phyloP scores from a whole-genome alignment of 306 rosid genomes.

The Abrus precatorius region DNA sequence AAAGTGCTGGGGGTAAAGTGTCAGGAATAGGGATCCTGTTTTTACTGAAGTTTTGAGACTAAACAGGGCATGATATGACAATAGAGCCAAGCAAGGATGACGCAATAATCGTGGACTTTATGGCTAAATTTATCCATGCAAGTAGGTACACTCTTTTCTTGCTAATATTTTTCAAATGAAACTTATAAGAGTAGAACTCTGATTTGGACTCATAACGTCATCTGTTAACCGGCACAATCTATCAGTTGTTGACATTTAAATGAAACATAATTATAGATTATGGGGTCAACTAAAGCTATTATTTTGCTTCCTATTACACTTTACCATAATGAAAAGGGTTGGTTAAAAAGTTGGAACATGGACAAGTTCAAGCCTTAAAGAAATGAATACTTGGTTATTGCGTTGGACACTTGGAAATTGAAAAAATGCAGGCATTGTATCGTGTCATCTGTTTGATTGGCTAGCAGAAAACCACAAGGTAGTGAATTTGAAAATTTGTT shows the following conservation, averaged over 20 bases:
- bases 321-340: neutral
- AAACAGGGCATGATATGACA: neutral
- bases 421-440: neutral
- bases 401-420: slow-evolving; percentile 1
- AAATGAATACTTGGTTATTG: neutral
- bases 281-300: neutral
- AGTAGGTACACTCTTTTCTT: slow-evolving; percentile 1
- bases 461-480: neutral
- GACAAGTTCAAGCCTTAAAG: slow-evolving; percentile 5
- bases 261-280: neutral
- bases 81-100: neutral
- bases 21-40: neutral
- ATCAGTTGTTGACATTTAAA: neutral
- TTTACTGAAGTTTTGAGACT: neutral
- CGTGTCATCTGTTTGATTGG: slow-evolving; percentile 34
- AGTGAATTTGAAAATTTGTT: slow-evolving; percentile 16
- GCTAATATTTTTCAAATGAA: neutral
- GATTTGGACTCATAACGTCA: neutral
- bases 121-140: slow-evolving; percentile 30
- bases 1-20: neutral
- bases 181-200: neutral
- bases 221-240: neutral
- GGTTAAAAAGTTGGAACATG: neutral
- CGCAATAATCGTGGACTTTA: neutral
- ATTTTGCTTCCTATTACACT: slow-evolving; percentile 27